These are phyloP conservation scores for Fraxinus platypoda DNA, from an alignment of 305 asterid genomes.

Conservation along the genomic window DNA sequence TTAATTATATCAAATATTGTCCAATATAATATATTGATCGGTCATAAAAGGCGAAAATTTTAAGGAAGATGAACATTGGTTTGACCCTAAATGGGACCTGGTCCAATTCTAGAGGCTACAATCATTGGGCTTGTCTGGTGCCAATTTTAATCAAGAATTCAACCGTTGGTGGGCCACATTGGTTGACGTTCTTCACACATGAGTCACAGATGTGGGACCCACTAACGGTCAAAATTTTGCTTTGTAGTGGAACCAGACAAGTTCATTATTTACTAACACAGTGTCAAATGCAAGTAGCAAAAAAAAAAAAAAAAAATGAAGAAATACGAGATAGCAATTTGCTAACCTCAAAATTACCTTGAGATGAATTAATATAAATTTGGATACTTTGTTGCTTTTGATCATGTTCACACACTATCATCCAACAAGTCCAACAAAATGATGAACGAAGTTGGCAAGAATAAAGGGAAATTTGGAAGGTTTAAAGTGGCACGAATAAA, in stretches of 20 bases:
- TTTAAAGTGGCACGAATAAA: background rate
- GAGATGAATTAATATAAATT: background rate
- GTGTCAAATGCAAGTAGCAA: background rate
- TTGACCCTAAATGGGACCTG: background rate
- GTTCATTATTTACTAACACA: background rate
- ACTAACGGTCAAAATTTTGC: too few species aligned
- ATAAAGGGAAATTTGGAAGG: background rate
- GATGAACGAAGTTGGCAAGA: background rate
- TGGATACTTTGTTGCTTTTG: background rate
- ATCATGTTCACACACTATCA: background rate
- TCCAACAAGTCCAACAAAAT: background rate
- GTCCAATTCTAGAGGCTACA: background rate
- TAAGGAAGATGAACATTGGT: too few species aligned
- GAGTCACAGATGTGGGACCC: too few species aligned
- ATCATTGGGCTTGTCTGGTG: too few species aligned
- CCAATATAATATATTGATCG: too few species aligned
- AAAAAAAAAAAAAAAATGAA: background rate
- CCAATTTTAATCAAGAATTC: too few species aligned
- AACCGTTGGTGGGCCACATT: too few species aligned
- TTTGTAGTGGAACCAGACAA: too few species aligned
- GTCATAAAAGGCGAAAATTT: too few species aligned
- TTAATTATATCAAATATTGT: too few species aligned
- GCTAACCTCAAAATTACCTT: background rate
- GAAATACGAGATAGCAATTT: background rate
- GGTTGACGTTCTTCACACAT: too few species aligned